Evolutionary conservation across 2,329 filamentous ascomycete genomes (phyloP).

Genomic region (Metarhizium guizhouense): DNA sequence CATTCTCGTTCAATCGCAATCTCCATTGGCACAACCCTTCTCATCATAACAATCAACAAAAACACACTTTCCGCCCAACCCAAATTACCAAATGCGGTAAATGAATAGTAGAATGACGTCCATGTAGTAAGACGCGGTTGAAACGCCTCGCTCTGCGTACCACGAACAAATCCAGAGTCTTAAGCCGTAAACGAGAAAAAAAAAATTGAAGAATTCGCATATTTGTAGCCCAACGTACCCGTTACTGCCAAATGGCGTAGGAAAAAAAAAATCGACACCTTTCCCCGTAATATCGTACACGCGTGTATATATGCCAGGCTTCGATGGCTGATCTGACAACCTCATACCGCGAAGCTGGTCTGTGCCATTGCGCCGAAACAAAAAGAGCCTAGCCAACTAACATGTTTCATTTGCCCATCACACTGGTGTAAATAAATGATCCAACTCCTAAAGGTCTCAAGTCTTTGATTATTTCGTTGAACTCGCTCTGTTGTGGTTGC

Average conservation of each 20-base stretch:
- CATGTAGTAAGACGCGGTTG: background rate
- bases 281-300: background rate
- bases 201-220: background rate
- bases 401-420: background rate
- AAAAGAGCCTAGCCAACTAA: background rate
- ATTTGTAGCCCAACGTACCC: background rate
- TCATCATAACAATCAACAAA: background rate
- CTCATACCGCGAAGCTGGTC: background rate
- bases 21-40: background rate
- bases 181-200: constrained; percentile 8
- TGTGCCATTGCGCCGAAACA: background rate
- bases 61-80: background rate
- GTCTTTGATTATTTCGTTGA: background rate
- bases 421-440: background rate
- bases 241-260: background rate
- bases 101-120: background rate
- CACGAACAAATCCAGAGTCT: background rate
- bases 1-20: constrained; percentile 3
- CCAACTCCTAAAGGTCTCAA: background rate
- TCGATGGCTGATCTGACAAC: background rate
- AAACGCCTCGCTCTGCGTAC: background rate
- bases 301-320: background rate
- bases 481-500: background rate
- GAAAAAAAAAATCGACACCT: background rate
- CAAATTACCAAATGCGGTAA: background rate